A percentile compares a stretch with the other conserved stretches of the same genome.
phyloP scores from a whole-genome alignment of 352 stramenopile species.

The Globisporangium echinulatum region DNA sequence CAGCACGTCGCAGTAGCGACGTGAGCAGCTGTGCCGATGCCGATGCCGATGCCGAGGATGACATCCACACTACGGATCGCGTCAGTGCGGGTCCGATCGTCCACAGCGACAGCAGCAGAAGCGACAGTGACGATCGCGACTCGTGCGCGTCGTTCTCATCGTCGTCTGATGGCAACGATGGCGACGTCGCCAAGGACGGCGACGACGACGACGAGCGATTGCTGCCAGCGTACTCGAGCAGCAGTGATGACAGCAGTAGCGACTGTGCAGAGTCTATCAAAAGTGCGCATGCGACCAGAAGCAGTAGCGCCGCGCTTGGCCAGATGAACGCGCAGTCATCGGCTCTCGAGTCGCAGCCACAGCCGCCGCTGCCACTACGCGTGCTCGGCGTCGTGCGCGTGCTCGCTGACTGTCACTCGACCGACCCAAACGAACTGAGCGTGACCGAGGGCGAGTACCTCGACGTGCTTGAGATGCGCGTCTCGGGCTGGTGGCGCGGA shows the following conservation, averaged over 20 bases:
- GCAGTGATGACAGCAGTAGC: not conserved
- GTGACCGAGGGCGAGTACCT: constrained; percentile 20
- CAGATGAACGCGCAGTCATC: not conserved
- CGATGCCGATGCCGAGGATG: no score
- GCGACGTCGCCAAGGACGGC: constrained; percentile 9
- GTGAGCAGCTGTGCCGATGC: no score
- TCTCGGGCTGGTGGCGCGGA: constrained; percentile 41
- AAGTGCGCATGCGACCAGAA: no score
- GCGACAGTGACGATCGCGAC: not conserved
- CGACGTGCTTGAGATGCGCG: constrained; percentile 28
- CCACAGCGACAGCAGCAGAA: no score
- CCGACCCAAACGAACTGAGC: constrained; percentile 24
- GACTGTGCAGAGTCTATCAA: not conserved
- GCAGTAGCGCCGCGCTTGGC: no score
- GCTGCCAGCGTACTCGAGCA: constrained; percentile 6
- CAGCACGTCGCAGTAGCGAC: no score
- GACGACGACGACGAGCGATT: not conserved
- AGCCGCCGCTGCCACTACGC: not conserved
- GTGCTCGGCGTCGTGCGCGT: constrained; percentile 22
- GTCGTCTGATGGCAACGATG: constrained; percentile 2
- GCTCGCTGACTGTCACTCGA: constrained; percentile 23
- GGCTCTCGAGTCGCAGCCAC: not conserved
- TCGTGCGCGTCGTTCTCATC: constrained; percentile 13
- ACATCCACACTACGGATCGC: no score
- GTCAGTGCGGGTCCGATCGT: no score